Evolutionary conservation across 768 basidiomycete species (phyloP), one percentile per base, ranked within the genome.

Genomic region (Strobilomyces confusus): DNA sequence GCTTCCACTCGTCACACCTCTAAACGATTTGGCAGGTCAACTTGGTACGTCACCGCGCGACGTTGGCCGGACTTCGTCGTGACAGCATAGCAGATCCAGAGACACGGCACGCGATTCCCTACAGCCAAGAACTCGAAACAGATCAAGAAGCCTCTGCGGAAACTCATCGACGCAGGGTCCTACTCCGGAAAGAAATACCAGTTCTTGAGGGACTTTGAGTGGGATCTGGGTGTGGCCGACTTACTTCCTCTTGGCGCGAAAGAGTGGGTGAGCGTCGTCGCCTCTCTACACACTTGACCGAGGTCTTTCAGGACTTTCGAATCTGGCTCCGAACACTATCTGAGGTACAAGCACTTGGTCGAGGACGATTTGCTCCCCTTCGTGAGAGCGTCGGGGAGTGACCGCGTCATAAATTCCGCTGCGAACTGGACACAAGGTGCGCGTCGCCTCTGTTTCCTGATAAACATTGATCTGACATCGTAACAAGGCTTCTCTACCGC

Each of bases 81-180:
- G 33, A 68, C 51, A 7, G 19, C 12, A 22, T 29, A 32, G 15
- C 26, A 92, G 89, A 72, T 94, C 9, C 86, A 92, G 69, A 76
- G 91, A 12, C 91, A 94, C 62, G 90, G 89, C 3, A 82, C 88
- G 1, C 81, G 91, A 30, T 92, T 77, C 60, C 91, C 91, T 0
- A 92, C 89, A 0, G 58, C 63, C 0, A 73, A 75, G 2, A 76
- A 80, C 12, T 65, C 75, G 1, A 58, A 61, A 11, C 51, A 56
- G 26, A 87, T 87, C 9, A 56, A 67, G 17, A 55, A 63, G 5
- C 76, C 84, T 0, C 60, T 93, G 9, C 54, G 63, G 7, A 87
- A 86, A 56, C 72, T 92, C 1, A 63, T 80, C 52, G 61, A 73
- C 0, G 84, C 75, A 9, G 61, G 68, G 0, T 59, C 69, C 2